Evolutionary conservation across 768 basidiomycete genomes (phyloP).

Genomic region (Suillus tomentosus): DNA sequence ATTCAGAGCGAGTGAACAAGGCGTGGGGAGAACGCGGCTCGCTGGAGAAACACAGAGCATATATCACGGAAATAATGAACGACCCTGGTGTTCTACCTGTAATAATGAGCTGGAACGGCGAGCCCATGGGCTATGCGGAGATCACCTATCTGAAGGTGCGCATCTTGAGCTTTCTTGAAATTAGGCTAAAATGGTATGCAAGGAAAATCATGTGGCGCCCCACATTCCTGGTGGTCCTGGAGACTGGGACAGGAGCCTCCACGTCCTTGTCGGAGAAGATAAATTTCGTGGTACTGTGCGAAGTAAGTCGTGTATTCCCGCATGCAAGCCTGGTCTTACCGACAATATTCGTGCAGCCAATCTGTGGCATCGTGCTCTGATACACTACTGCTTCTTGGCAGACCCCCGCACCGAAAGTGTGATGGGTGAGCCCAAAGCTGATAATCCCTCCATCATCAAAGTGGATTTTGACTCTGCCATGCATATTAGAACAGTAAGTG

Average conservation of each 20-base stretch:
- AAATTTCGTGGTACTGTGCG: conserved; percentile 45
- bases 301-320: conserved; percentile 33
- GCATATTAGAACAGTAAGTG: conserved; percentile 25
- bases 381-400: conserved; percentile 45
- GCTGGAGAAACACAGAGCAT: conserved; percentile 45
- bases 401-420: conserved; percentile 45
- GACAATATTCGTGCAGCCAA: conserved; percentile 13
- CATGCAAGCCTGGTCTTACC: not conserved
- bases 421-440: conserved; percentile 43
- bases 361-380: conserved; percentile 30
- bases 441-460: conserved; percentile 35
- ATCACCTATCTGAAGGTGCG: conserved; percentile 49
- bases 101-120: conserved; percentile 50
- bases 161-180: conserved; percentile 1
- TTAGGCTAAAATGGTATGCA: not conserved
- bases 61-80: conserved; percentile 36
- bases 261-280: conserved; percentile 49
- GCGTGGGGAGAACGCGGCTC: conserved; percentile 50
- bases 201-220: conserved; percentile 25
- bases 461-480: conserved; percentile 19
- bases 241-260: conserved; percentile 41
- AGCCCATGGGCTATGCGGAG: conserved; percentile 46
- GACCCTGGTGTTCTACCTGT: conserved; percentile 43
- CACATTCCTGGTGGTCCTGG: conserved; percentile 30
- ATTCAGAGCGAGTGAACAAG: conserved; percentile 45